phyloP scores from a whole-genome alignment of 208 protist species.

The Acanthamoeba polyphaga region DNA sequence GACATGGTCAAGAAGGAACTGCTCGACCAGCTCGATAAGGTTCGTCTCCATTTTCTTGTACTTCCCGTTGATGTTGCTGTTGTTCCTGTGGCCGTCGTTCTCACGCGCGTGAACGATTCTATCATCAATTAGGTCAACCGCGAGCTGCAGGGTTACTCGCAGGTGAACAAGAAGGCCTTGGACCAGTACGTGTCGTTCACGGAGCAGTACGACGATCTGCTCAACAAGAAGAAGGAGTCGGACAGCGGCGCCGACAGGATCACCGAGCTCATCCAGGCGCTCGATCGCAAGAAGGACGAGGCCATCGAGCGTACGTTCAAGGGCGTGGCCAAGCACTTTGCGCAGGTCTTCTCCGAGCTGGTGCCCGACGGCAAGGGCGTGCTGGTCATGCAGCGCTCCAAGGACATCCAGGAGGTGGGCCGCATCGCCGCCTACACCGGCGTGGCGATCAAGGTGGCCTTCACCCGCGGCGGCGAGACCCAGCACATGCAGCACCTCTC shows the following conservation, averaged over 20 bases:
- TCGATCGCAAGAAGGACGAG: slow-evolving; percentile 96
- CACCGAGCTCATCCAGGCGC: slow-evolving; percentile 94
- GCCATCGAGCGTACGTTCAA: slow-evolving; percentile 98
- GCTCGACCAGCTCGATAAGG: background rate
- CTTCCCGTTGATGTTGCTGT: too few relatives aligned
- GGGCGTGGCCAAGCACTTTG: slow-evolving; percentile 96
- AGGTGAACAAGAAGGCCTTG: slow-evolving; percentile 99
- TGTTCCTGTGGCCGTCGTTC: too few relatives aligned
- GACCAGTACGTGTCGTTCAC: slow-evolving; percentile 97
- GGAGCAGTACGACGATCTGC: slow-evolving; percentile 93
- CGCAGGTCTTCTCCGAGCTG: slow-evolving; percentile 97
- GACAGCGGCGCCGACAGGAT: slow-evolving; percentile 94
- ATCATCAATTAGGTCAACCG: slow-evolving; percentile 79
- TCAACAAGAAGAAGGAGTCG: slow-evolving; percentile 91
- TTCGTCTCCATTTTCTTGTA: background rate
- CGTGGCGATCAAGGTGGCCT: slow-evolving; percentile 93
- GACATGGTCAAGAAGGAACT: slow-evolving; percentile 39
- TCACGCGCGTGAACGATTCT: too few relatives aligned
- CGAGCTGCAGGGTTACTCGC: slow-evolving; percentile 93
- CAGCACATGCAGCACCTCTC: slow-evolving; percentile 95
- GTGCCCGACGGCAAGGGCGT: slow-evolving; percentile 93
- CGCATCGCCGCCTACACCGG: slow-evolving; percentile 89
- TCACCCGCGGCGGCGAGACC: slow-evolving; percentile 79
- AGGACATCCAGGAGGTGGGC: background rate
- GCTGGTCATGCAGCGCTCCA: slow-evolving; percentile 87